phyloP scores from a whole-genome alignment of 805 yeast species.

The Ogataea wickerhamii region DNA sequence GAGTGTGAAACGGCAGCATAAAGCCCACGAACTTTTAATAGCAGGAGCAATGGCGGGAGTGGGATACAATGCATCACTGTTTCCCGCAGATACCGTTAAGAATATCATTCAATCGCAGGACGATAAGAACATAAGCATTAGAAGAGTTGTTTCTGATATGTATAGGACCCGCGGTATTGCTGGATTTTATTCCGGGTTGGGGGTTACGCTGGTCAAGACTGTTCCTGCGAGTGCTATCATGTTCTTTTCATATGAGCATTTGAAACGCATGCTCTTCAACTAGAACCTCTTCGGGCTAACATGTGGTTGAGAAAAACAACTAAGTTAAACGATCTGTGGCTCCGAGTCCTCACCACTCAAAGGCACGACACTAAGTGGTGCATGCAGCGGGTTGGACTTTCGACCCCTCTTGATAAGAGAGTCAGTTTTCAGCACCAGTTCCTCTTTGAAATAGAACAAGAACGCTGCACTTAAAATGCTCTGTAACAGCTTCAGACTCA shows the following conservation, averaged over 20 bases:
- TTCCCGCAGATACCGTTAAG: slow-evolving; percentile 90
- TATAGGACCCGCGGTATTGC: slow-evolving; percentile 54
- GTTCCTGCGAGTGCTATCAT: slow-evolving; percentile 89
- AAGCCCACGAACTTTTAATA: slow-evolving; percentile 52
- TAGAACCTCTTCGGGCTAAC: no score
- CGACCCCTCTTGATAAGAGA: slow-evolving; percentile 39
- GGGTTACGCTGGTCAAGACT: slow-evolving; percentile 76
- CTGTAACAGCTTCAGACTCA: slow-evolving; percentile 75
- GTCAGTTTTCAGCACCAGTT: slow-evolving; percentile 60
- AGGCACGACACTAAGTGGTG: no score
- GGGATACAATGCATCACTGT: slow-evolving; percentile 71
- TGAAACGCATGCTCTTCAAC: slow-evolving; percentile 38
- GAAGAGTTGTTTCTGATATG: slow-evolving; percentile 38
- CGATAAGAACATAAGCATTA: slow-evolving; percentile 26
- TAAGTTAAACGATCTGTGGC: not conserved
- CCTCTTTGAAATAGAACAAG: slow-evolving; percentile 86
- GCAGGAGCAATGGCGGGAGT: slow-evolving; percentile 91
- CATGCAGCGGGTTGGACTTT: not conserved
- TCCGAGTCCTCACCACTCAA: not conserved
- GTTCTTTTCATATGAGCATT: slow-evolving; percentile 71
- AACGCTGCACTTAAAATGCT: slow-evolving; percentile 87
- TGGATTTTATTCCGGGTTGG: slow-evolving; percentile 80
- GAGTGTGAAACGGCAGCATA: slow-evolving; percentile 25
- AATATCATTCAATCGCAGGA: slow-evolving; percentile 70
- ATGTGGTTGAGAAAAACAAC: no score